Conservation (phyloP, 345 rosid species). For the Excoecaria agallocha region DNA sequence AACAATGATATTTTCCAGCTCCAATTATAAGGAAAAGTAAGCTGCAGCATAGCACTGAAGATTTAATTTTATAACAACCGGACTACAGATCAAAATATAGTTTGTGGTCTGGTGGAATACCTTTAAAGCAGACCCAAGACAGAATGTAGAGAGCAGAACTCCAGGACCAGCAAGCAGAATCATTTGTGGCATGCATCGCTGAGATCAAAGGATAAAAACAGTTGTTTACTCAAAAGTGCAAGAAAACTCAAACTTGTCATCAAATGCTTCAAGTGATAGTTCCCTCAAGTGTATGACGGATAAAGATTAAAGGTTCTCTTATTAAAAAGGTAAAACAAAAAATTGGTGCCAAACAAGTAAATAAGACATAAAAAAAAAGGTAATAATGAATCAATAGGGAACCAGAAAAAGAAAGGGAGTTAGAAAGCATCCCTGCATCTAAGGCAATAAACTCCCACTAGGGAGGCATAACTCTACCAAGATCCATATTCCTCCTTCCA, state of each 20-base stretch:
- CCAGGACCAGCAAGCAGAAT: constrained; percentile 95
- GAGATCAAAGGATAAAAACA: constrained; percentile 13
- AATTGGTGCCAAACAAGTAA: not conserved
- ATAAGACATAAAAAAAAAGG: not conserved
- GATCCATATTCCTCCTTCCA: not conserved
- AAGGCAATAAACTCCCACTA: not conserved
- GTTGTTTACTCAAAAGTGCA: not conserved
- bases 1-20: constrained; percentile 86
- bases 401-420: not conserved
- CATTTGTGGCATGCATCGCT: constrained; percentile 92
- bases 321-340: not conserved
- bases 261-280: not conserved
- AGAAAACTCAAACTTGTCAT: not conserved
- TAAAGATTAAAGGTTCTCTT: not conserved
- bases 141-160: constrained; percentile 76
- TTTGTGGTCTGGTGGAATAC: constrained; percentile 31
- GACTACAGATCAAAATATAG: not conserved
- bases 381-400: not conserved
- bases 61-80: constrained; percentile 5
- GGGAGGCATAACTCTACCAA: not conserved
- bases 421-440: not conserved
- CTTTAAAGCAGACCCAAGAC: constrained; percentile 76
- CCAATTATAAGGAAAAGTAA: constrained; percentile 85
- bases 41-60: constrained; percentile 41
- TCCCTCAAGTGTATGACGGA: not conserved